These are phyloP conservation scores for Prunus campanulata DNA, from an alignment of 306 rosid genomes.

Conservation along the genomic window DNA sequence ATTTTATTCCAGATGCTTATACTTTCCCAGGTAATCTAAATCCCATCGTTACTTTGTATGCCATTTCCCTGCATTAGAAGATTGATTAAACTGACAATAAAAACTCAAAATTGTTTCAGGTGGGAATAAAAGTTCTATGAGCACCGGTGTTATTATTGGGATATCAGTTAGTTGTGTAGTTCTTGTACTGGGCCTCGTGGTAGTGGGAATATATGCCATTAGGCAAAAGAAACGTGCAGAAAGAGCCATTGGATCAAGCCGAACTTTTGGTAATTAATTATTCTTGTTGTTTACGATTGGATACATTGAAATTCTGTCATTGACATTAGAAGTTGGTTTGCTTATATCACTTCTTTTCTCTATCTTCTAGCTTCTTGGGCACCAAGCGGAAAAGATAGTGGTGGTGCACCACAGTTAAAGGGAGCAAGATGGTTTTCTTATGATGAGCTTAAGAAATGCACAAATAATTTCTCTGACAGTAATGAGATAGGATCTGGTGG, in stretches of 20 bases:
- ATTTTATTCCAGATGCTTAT: slow-evolving; percentile 66
- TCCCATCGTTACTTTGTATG: not conserved
- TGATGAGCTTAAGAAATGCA: slow-evolving; percentile 81
- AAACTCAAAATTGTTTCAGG: slow-evolving; percentile 38
- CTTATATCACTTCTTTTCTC: slow-evolving; percentile 15
- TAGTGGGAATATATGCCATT: slow-evolving; percentile 61
- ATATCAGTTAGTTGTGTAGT: slow-evolving; percentile 52
- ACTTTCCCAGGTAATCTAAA: slow-evolving; percentile 56
- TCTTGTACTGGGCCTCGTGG: slow-evolving; percentile 65
- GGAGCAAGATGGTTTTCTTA: slow-evolving; percentile 97
- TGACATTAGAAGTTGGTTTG: slow-evolving; percentile 11
- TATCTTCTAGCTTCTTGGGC: slow-evolving; percentile 80
- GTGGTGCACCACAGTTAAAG: slow-evolving; percentile 93
- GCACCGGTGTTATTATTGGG: slow-evolving; percentile 46
- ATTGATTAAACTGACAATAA: slow-evolving; percentile 26
- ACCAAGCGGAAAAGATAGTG: slow-evolving; percentile 86
- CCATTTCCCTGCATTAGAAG: not conserved
- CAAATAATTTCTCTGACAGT: slow-evolving; percentile 61
- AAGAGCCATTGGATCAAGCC: slow-evolving; percentile 77
- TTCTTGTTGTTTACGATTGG: slow-evolving; percentile 10
- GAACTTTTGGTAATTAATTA: slow-evolving; percentile 67
- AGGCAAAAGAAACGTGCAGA: slow-evolving; percentile 92
- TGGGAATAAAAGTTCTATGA: slow-evolving; percentile 35
- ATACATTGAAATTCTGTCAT: slow-evolving; percentile 6
- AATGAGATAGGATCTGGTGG: slow-evolving; percentile 89